Evolutionary conservation across 805 yeast genomes (phyloP).

Genomic region (Candida sithepensis): DNA sequence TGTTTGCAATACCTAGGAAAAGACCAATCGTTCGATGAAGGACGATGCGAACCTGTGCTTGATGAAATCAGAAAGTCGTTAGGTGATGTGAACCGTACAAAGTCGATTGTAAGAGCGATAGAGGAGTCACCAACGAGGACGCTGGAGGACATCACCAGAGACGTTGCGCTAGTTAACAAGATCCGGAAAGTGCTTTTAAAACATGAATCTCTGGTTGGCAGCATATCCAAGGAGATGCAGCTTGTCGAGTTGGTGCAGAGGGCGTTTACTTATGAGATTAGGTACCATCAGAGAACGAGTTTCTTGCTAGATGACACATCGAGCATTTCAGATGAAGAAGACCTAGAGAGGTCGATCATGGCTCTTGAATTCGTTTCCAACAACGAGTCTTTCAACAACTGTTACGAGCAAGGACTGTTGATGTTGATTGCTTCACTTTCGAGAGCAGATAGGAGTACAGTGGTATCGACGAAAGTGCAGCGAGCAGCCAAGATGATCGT

Average conservation of each 20-base stretch:
- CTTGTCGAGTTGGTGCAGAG: slow-evolving; percentile 8
- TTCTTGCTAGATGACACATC: slow-evolving; percentile 16
- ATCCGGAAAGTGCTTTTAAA: slow-evolving; percentile 16
- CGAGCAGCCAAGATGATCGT: slow-evolving; percentile 17
- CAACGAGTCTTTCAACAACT: slow-evolving; percentile 15
- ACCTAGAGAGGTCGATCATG: slow-evolving; percentile 10
- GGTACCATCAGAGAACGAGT: slow-evolving; percentile 16
- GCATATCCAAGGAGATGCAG: slow-evolving; percentile 8
- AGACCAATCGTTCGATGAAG: background rate
- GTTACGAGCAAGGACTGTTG: slow-evolving; percentile 19
- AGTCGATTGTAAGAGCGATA: slow-evolving; percentile 12
- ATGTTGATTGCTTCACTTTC: slow-evolving; percentile 15
- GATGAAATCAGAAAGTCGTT: slow-evolving; percentile 7
- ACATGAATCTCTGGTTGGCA: slow-evolving; percentile 7
- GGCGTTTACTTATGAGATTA: slow-evolving; percentile 16
- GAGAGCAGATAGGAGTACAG: background rate
- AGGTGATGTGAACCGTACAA: slow-evolving; percentile 13
- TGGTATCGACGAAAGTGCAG: slow-evolving; percentile 5
- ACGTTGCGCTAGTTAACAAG: slow-evolving; percentile 20
- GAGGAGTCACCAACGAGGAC: slow-evolving; percentile 18
- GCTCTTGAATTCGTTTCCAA: slow-evolving; percentile 15
- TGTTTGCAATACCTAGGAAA: slow-evolving; percentile 9
- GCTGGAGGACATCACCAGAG: slow-evolving; percentile 15
- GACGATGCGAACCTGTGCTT: background rate
- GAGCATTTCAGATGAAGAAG: slow-evolving; percentile 5